Evolutionary conservation across 345 rosid genomes (phyloP), one percentile per base, ranked within the genome.

Genomic region (Arabidopsis suecica): DNA sequence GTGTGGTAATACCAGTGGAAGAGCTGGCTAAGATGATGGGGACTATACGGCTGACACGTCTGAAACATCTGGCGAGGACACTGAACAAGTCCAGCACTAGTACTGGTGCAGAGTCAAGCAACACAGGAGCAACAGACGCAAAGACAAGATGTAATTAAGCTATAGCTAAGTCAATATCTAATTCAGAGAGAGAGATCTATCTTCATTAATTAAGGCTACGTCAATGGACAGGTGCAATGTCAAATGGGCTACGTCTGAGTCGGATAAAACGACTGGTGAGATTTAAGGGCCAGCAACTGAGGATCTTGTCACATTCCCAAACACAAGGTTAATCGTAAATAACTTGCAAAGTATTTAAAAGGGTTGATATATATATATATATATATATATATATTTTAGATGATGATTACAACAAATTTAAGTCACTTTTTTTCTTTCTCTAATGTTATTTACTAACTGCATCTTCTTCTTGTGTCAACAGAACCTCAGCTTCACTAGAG

Each of bases 11-110:
- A 75, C 87, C 86, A 47, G 77, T 83, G 66, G 80, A 85, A 68
- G 86, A 70, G 49, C 51, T 84, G 53, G 82, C 88, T 48, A 82
- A 68, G 40, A 68, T 88, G 32, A 86, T 88, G 1, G 86, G 82
- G 32, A 80, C 86, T 65, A 72, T 89, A 60, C 83, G 97, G 5
- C 76, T 94, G 38, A 94, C 68, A 78, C 96, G 84, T 20, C 32
- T 94, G 68, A 94, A 91, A 72, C 89, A 85, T 83, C 76, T 91
- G 55, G 99, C 99, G 1, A 84, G 99, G 60, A 84, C 87, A 51
- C 42, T 87, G 16, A 76, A 81, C 74, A 79, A 70, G 76, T 80
- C 82, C 50, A 61, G 75, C 25, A 2, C 28, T 9, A 28, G 32
- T 28, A 56, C 0, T 42, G 37, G n/a, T 37, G 73, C 47, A 55